A percentile compares a stretch with the other conserved stretches of the same genome.
These are phyloP conservation scores for Rhytidiadelphus loreus DNA, from an alignment of 225 moss, liverwort and hornwort genomes.

Conservation along the genomic window DNA sequence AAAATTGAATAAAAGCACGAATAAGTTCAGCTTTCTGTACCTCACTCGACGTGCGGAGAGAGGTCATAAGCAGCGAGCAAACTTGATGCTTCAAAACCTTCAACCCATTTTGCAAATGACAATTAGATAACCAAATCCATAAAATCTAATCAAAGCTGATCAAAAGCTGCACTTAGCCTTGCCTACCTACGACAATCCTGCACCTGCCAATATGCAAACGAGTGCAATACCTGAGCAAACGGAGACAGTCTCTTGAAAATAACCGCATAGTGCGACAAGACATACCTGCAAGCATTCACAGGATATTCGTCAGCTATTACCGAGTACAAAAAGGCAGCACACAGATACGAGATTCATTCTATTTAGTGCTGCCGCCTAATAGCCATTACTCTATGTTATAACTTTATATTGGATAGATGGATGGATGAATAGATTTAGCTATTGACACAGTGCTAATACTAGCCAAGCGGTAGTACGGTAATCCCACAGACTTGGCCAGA, in stretches of 20 bases:
- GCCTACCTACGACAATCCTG: background rate
- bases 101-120: conserved; percentile 2
- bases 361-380: background rate
- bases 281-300: conserved; percentile 38
- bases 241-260: conserved; percentile 73
- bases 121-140: background rate
- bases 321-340: background rate
- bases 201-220: background rate
- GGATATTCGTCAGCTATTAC: conserved; percentile 3
- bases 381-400: background rate
- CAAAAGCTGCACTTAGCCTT: background rate
- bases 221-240: conserved; percentile 59
- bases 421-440: background rate
- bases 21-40: conserved; percentile 3
- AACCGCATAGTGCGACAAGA: conserved; percentile 82
- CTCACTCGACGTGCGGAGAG: conserved; percentile 85
- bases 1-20: background rate
- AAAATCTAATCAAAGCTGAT: background rate
- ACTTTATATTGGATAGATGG: background rate
- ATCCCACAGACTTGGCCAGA: background rate
- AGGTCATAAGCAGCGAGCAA: conserved; percentile 94
- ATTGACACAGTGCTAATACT: background rate
- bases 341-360: background rate
- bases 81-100: conserved; percentile 87
- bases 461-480: background rate